Base-by-base conservation (phyloP, 768 basidiomycete genomes). In the Lactarius akahatsu region DNA sequence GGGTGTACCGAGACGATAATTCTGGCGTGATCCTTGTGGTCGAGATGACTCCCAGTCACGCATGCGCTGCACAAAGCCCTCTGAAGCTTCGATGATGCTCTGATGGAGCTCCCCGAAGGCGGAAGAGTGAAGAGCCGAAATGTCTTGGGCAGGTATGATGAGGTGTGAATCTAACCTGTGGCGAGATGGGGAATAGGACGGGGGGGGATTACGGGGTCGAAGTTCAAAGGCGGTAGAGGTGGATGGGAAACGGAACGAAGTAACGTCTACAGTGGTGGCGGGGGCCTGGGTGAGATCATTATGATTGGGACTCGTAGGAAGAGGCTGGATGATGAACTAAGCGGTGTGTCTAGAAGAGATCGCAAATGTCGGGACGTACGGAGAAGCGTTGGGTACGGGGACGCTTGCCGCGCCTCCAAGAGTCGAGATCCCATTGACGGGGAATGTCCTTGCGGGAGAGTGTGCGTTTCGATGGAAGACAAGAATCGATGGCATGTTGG, bases 51-150 rank as follows among this genome's bases (percentile, higher is more conserved):
- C 89, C 72, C 86, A 88, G 69, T 89, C 85, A 63, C 86, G 86
- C 89, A 91, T 91, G 60, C 86, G 85, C 63, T 80, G 82, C 15
- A 91, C 81, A 57, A 91, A 80, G 8, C 86, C 84, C 70, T 91
- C 88, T 23, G 86, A 88, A 68, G 79, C 85, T 70, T 89, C 84
- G 34, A 80, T 79, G 26, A 91, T 80, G 68, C 83, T 88, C 71
- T 81, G 79, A 54, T 80, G 85, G 45, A 91, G 81, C 69, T 89
- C 87, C 75, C 81, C 80, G 66, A 89, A 89, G 6, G 90, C 89
- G 63, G 79, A 80, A 0, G 87, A 85, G 64, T 85, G 84, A 58
- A 89, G 77, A 50, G 78, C 80, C 40, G 74, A 74, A 5, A 85
- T 75, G 57, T 80, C 78, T 28, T 72, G 68, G 34, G 60, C 63